A percentile compares a stretch with the other conserved stretches of the same genome.
These are phyloP conservation scores for Nicotiana noctiflora DNA, from an alignment of 257 asterid genomes.

Conservation along the genomic window DNA sequence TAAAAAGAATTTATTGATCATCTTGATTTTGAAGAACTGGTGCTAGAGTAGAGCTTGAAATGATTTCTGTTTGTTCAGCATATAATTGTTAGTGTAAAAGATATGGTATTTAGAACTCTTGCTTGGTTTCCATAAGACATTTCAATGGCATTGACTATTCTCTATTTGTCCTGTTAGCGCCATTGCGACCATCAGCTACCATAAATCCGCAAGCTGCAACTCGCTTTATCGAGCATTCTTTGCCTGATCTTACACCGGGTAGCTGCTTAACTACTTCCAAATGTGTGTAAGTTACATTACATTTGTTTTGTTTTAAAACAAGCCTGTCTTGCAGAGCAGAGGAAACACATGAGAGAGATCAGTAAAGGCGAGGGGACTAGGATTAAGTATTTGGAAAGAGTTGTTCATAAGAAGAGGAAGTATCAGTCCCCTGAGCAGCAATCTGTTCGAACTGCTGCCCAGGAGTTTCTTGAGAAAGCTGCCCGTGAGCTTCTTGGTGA, in stretches of 20 bases:
- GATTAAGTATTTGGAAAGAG: conserved; percentile 43
- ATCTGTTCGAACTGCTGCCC: conserved; percentile 74
- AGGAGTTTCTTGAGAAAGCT: conserved; percentile 97
- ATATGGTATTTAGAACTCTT: not conserved
- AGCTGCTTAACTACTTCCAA: conserved; percentile 17
- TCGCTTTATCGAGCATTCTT: conserved; percentile 87
- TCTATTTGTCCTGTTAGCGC: conserved; percentile 50
- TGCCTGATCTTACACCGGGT: conserved; percentile 88
- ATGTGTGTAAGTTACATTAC: not conserved
- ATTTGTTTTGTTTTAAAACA: conserved; percentile 3
- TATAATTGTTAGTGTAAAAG: not conserved
- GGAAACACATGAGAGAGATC: conserved; percentile 71
- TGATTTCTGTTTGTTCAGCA: not conserved
- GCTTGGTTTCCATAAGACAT: not conserved
- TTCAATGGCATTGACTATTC: conserved; percentile 9
- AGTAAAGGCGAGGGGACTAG: conserved; percentile 47
- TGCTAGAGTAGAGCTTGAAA: not conserved
- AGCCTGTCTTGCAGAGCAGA: conserved; percentile 72
- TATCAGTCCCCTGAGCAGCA: conserved; percentile 55
- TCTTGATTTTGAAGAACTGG: not conserved
- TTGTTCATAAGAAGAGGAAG: conserved; percentile 67
- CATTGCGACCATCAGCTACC: conserved; percentile 71
- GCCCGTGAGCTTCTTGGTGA: conserved; percentile 85
- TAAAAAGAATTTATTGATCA: not conserved
- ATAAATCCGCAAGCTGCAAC: conserved; percentile 75